Conservation (phyloP, 495 filamentous ascomycete genomes). For the Hypomontagnella monticulosa region DNA sequence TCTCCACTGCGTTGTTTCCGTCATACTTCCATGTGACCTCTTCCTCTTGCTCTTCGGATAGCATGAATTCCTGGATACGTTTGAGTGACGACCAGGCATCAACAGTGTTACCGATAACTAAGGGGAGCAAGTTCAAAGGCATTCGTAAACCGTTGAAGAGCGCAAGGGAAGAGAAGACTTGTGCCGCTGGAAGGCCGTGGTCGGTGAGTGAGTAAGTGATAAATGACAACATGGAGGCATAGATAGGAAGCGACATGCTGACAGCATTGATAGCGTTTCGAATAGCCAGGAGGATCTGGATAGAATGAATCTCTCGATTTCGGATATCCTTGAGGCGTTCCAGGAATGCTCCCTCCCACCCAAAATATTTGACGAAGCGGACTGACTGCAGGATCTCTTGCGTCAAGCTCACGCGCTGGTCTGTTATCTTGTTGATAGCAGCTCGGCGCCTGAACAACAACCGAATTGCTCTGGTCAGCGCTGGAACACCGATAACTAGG, state of each 20-base stretch:
- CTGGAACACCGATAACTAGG: slow-evolving; percentile 77
- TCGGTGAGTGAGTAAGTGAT: slow-evolving; percentile 87
- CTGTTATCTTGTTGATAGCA: slow-evolving; percentile 89
- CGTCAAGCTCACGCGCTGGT: slow-evolving; percentile 87
- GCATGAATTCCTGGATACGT: slow-evolving; percentile 86
- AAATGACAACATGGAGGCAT: slow-evolving; percentile 94
- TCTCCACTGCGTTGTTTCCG: slow-evolving; percentile 72
- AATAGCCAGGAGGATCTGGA: slow-evolving; percentile 81
- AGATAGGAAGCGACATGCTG: slow-evolving; percentile 78
- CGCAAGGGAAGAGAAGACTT: slow-evolving; percentile 90
- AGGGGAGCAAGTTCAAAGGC: slow-evolving; percentile 85
- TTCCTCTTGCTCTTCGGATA: slow-evolving; percentile 86
- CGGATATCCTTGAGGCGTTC: slow-evolving; percentile 77
- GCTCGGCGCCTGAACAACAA: slow-evolving; percentile 74
- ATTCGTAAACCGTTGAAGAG: slow-evolving; percentile 91
- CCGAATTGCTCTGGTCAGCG: slow-evolving; percentile 77
- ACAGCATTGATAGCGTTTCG: slow-evolving; percentile 86
- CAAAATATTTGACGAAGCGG: slow-evolving; percentile 95
- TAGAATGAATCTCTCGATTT: slow-evolving; percentile 75
- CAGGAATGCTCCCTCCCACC: slow-evolving; percentile 90
- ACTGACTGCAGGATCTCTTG: slow-evolving; percentile 93
- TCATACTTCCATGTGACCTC: slow-evolving; percentile 70
- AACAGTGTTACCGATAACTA: slow-evolving; percentile 87
- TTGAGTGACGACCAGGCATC: slow-evolving; percentile 87
- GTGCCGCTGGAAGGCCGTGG: slow-evolving; percentile 74